Base-by-base conservation (phyloP, 2,329 filamentous ascomycete species). In the Botrytis medusae region DNA sequence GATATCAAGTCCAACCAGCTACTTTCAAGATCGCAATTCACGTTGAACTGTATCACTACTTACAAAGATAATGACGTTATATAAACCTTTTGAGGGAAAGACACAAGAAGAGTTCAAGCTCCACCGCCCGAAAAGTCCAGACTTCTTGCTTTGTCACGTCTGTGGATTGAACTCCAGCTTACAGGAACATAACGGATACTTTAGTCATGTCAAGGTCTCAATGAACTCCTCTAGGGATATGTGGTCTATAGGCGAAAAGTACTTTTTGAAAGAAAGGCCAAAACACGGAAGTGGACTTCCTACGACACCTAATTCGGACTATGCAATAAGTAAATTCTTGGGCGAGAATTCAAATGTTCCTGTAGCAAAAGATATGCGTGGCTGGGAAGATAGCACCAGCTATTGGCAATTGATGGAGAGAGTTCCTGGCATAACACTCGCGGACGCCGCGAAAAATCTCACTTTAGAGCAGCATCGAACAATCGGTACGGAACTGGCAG, bases 361-460 rank as follows among this genome's bases (percentile, higher is more conserved):
- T 29, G 62, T 64, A 4, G 40, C 62, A 29, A 46, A 46, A 46
- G 12, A 46, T 4, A 64, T 64, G 62, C 16, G 37, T 29, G 10
- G 4, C 18, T 64, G 62, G 62, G 42, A 64, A 46, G 62, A 64
- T 46, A 46, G n/a, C 10, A n/a, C n/a, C 32, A 65, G 63, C 44
- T 25, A 25, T 29, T 46, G 63, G 63, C 20, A 8, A 29, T 46
- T 29, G 29, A 46, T 65, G 63, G 63, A 65, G 18, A 46, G 22
- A 32, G 29, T 29, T 40, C 37, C 37, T n/a, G 62, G 62, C 9
- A 20, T 1, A 64, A 64, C 29, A 46, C 62, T 64, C 22, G 0
- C 1, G 20, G 1, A 22, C 0, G 62, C 20, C 3, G 0, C 0
- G 37, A 0, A 8, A 0, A 14, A 64, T 64, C 1, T 64, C 2